These are phyloP conservation scores for Colletotrichum sublineola DNA, from an alignment of 2,329 filamentous ascomycete genomes.

Conservation along the genomic window DNA sequence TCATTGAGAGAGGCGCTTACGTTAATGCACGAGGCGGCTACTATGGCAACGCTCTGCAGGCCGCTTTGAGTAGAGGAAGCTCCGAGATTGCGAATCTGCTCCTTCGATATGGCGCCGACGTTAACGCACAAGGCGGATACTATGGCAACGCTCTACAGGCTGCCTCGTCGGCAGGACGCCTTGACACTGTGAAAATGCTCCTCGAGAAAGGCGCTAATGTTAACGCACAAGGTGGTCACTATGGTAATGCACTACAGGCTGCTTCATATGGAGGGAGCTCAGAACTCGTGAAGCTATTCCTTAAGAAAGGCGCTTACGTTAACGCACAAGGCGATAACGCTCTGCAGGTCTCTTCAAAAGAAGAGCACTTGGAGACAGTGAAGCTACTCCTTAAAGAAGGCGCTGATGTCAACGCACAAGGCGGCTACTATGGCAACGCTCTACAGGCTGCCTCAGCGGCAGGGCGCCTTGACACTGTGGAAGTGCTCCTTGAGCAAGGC, in stretches of 20 bases:
- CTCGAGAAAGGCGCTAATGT: too few relatives aligned
- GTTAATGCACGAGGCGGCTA: conserved; percentile 4
- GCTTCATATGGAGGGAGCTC: background rate
- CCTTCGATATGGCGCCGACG: background rate
- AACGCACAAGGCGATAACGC: background rate
- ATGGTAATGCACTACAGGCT: background rate
- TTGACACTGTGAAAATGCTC: background rate
- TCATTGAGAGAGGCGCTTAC: background rate
- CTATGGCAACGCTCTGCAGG: background rate
- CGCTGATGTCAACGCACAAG: background rate
- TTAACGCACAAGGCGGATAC: background rate
- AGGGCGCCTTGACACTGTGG: background rate
- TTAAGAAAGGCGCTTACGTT: too few relatives aligned
- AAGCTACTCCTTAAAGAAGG: background rate
- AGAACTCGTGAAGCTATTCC: too few relatives aligned
- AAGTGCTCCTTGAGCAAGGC: background rate
- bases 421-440: background rate
- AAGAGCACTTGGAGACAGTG: background rate
- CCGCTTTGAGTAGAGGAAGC: fast-evolving
- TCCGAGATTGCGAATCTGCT: background rate
- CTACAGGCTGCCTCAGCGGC: background rate
- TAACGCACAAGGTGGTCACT: background rate
- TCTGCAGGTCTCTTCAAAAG: background rate
- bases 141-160: background rate
- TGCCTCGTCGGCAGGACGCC: background rate